These are phyloP conservation scores for Furcasterigmium sp. DNA, from an alignment of 2,329 filamentous ascomycete species.

Conservation along the genomic window DNA sequence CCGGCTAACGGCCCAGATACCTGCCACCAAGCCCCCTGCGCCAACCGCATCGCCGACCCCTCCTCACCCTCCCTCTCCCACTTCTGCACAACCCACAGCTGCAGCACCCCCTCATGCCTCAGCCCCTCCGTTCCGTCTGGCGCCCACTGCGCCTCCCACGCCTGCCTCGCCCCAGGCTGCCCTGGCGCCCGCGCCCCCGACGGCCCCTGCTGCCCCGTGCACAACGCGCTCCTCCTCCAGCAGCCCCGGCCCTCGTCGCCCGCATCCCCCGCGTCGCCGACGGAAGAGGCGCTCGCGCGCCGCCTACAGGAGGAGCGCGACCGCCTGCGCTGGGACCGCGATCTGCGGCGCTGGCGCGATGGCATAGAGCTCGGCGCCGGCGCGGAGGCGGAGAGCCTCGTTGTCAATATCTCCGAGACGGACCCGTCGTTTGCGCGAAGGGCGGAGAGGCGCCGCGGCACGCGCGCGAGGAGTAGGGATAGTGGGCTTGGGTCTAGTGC, in stretches of 20 bases:
- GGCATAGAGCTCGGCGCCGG: not conserved
- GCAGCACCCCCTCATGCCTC: constrained; percentile 6
- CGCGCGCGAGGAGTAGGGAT: constrained; percentile 6
- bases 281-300: constrained; percentile 11
- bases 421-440: not conserved
- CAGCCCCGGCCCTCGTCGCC: not conserved
- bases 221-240: constrained; percentile 4
- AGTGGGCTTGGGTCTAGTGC: constrained; percentile 10
- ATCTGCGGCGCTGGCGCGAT: constrained; percentile 3
- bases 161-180: constrained; percentile 7
- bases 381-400: not conserved
- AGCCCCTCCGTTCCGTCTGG: constrained; percentile 2
- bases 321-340: constrained; percentile 2
- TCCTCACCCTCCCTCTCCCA: not conserved
- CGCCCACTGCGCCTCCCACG: constrained; percentile 10
- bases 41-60: not conserved
- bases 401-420: not conserved
- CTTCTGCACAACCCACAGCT: constrained; percentile 9
- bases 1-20: constrained; percentile 1
- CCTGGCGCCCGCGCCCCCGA: not conserved
- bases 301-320: constrained; percentile 9
- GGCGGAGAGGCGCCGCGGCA: not conserved
- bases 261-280: constrained; percentile 4
- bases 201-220: constrained; percentile 4
- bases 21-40: too few relatives aligned